These are phyloP conservation scores for Zygotorulaspora mrakii DNA, from an alignment of 1,139 yeast genomes.

Conservation along the genomic window DNA sequence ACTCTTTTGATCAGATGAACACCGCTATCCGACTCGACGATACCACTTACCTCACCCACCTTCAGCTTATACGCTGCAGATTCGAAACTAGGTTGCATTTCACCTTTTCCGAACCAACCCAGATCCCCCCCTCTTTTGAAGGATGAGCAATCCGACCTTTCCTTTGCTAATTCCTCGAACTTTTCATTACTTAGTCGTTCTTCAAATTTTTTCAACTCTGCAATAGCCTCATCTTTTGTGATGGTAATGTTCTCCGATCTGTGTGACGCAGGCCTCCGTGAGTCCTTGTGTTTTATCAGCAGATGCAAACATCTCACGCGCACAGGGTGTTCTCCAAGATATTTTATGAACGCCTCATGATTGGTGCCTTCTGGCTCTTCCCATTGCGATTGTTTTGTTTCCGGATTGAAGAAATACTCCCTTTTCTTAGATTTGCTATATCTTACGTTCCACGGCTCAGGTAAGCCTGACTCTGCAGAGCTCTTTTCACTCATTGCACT, in stretches of 20 bases:
- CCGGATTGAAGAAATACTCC: constrained; percentile 74
- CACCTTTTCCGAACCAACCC: constrained; percentile 83
- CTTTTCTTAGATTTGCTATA: constrained; percentile 77
- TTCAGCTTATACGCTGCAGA: constrained; percentile 77
- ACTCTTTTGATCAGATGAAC: constrained; percentile 84
- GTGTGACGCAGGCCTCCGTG: constrained; percentile 92
- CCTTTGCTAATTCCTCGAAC: constrained; percentile 67
- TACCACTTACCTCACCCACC: constrained; percentile 78
- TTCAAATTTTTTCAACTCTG: constrained; percentile 56
- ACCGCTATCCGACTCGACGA: constrained; percentile 88
- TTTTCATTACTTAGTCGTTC: constrained; percentile 51
- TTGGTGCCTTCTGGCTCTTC: constrained; percentile 88
- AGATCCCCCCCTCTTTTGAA: constrained; percentile 88
- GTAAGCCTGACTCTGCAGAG: constrained; percentile 57
- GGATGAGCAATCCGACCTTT: constrained; percentile 87
- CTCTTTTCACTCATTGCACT: constrained; percentile 5
- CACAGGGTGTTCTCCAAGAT: constrained; percentile 51
- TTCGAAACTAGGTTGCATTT: constrained; percentile 94
- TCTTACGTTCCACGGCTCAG: constrained; percentile 78
- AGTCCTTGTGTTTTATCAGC: constrained; percentile 73
- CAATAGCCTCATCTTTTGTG: constrained; percentile 78
- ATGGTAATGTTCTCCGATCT: constrained; percentile 71
- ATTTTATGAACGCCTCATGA: constrained; percentile 52
- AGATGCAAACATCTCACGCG: constrained; percentile 72
- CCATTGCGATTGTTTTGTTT: constrained; percentile 78